phyloP scores from a whole-genome alignment of 1,284 basidiomycete genomes.

The Ustilago loliicola region DNA sequence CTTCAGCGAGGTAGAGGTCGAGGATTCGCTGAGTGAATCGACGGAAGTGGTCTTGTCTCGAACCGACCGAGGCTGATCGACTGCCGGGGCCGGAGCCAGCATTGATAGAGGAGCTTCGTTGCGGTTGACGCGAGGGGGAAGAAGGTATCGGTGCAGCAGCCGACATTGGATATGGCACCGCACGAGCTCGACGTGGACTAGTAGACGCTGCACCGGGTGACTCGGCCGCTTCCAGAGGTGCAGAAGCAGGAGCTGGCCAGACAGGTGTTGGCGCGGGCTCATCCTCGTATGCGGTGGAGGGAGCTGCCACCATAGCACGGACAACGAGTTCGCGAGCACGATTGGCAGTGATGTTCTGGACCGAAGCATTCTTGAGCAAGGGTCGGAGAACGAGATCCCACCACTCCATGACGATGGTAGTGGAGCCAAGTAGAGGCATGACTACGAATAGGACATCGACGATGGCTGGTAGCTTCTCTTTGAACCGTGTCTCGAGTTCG shows the following conservation, averaged over 20 bases:
- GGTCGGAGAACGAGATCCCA: slow-evolving; percentile 65
- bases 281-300: slow-evolving; percentile 59
- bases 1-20: slow-evolving; percentile 64
- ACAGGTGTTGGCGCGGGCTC: slow-evolving; percentile 47
- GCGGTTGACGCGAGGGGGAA: slow-evolving; percentile 31
- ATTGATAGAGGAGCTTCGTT: slow-evolving; percentile 24
- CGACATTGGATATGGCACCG: slow-evolving; percentile 53
- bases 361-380: slow-evolving; percentile 53
- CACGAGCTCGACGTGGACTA: slow-evolving; percentile 40
- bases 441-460: slow-evolving; percentile 56
- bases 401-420: slow-evolving; percentile 60
- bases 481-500: slow-evolving; percentile 50
- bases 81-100: slow-evolving; percentile 16
- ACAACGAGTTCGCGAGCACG: slow-evolving; percentile 60
- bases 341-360: slow-evolving; percentile 44
- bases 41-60: slow-evolving; percentile 41
- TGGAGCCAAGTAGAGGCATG: slow-evolving; percentile 50
- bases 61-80: slow-evolving; percentile 37
- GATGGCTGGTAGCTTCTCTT: slow-evolving; percentile 41
- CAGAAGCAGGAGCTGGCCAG: slow-evolving; percentile 36
- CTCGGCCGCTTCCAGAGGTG: background rate
- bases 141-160: slow-evolving; percentile 33
- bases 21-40: slow-evolving; percentile 63
- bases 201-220: slow-evolving; percentile 11
- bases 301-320: slow-evolving; percentile 53